These are phyloP conservation scores for Nymphaea colorata DNA, from an alignment of 164 flowering plant genomes.

Conservation along the genomic window DNA sequence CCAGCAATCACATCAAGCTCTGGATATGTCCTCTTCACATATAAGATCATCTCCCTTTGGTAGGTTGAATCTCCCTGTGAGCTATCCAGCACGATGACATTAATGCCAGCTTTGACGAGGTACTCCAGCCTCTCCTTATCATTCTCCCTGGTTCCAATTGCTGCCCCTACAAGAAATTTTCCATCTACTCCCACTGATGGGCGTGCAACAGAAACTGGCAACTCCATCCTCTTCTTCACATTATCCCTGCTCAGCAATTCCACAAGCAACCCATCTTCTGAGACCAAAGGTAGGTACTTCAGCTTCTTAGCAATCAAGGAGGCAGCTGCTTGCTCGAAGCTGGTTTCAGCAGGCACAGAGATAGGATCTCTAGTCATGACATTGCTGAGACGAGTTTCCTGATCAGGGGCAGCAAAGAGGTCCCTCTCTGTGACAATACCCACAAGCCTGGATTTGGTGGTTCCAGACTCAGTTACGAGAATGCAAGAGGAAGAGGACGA, in stretches of 20 bases:
- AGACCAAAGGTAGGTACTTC: constrained; percentile 40
- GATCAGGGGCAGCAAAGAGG: constrained; percentile 31
- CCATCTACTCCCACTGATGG: constrained; percentile 69
- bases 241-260: constrained; percentile 48
- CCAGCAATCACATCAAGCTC: constrained; percentile 84
- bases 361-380: constrained; percentile 26
- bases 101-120: constrained; percentile 67
- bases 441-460: constrained; percentile 30
- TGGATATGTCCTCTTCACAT: constrained; percentile 53
- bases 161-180: constrained; percentile 69
- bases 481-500: constrained; percentile 20
- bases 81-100: constrained; percentile 82
- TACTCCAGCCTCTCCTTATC: constrained; percentile 84
- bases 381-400: constrained; percentile 23
- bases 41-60: constrained; percentile 85
- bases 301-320: constrained; percentile 25
- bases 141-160: constrained; percentile 72
- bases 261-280: constrained; percentile 41
- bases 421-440: constrained; percentile 41
- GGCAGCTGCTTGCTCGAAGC: constrained; percentile 40
- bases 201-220: constrained; percentile 37
- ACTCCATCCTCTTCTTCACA: constrained; percentile 49
- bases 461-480: constrained; percentile 47
- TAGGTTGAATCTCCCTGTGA: constrained; percentile 89
- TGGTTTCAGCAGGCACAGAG: constrained; percentile 26